A percentile compares a stretch with the other conserved stretches of the same genome.
Conservation (phyloP, 2,329 filamentous ascomycete genomes). For the Neospermospora avenae region DNA sequence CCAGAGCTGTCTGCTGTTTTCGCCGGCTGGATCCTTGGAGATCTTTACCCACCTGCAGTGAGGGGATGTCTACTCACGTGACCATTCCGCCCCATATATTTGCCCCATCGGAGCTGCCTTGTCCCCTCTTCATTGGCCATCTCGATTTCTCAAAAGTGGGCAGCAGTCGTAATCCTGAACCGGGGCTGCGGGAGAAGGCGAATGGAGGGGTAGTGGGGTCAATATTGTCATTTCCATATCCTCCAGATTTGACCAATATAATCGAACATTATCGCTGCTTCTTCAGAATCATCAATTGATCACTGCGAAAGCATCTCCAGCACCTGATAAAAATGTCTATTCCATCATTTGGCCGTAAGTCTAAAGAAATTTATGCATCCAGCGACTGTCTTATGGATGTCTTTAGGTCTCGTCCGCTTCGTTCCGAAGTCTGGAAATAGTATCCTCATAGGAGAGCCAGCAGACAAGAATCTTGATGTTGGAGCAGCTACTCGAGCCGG, state of each 20-base stretch:
- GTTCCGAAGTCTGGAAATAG: conserved; percentile 49
- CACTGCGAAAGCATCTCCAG: too few species aligned
- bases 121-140: background rate
- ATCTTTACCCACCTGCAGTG: conserved; percentile 5
- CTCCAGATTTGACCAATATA: too few species aligned
- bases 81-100: background rate
- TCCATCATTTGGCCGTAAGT: conserved; percentile 26
- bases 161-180: background rate
- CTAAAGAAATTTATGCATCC: background rate
- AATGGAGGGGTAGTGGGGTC: conserved; percentile 1
- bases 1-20: conserved; percentile 15
- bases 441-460: conserved; percentile 54
- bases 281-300: too few species aligned
- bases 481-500: conserved; percentile 54
- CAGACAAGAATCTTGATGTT: conserved; percentile 51
- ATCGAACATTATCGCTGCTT: too few species aligned
- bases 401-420: conserved; percentile 56
- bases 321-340: conserved; percentile 14
- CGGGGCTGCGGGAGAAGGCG: background rate
- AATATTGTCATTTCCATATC: background rate
- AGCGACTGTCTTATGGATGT: background rate
- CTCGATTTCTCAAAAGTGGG: background rate
- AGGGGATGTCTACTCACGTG: conserved; percentile 11
- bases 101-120: conserved; percentile 1
- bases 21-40: conserved; percentile 11